Evolutionary conservation across 176 grass and related monocot genomes (phyloP), one percentile per base, ranked within the genome.

Genomic region (Aechmea fasciata): DNA sequence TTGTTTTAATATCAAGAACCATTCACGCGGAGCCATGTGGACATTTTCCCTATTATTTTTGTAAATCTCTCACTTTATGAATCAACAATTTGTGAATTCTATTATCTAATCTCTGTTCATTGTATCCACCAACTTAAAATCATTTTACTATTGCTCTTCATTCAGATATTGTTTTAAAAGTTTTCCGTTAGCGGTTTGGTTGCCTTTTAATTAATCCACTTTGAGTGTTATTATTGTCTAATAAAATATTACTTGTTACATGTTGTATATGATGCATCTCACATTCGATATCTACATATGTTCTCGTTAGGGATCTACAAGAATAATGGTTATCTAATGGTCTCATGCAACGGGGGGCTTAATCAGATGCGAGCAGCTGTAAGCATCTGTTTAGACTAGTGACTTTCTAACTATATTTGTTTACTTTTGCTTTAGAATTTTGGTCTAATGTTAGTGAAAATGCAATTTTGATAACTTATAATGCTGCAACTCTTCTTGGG

Each of bases 321-420:
- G 53, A 99, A 83, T 67, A 99, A 99, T 73, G 89, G 89, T 52
- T 99, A 90, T 72, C 78, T 93, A 54, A 99, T 93, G 86, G 89
- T 92, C 73, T 97, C 89, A 0, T 92, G 94, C 81, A 97, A 97
- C 70, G 93, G 93, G 75, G 92, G 92, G 49, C 92, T 96, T 73
- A 96, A 96, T 79, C 92, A 96, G 71, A 96, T 96, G 92, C 82
- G 94, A 85, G 73, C 89, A 79, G 89, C 86, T 10, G 94, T 97
- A 85, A 84, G 89, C 63, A 71, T 69, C 57, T 0, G 0, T 11
- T 69, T 15, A 77, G 13, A 0, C 29, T 20, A 14, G 3, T 23
- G 41, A 17, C 0, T 61, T 18, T 61, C 55, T 61, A 22, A 9
- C 22, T 20, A 18, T 24, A 11, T 66, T 73, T 13, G 3, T 62